Base-by-base conservation (phyloP, 208 protist species). In the Leishmania arabica region DNA sequence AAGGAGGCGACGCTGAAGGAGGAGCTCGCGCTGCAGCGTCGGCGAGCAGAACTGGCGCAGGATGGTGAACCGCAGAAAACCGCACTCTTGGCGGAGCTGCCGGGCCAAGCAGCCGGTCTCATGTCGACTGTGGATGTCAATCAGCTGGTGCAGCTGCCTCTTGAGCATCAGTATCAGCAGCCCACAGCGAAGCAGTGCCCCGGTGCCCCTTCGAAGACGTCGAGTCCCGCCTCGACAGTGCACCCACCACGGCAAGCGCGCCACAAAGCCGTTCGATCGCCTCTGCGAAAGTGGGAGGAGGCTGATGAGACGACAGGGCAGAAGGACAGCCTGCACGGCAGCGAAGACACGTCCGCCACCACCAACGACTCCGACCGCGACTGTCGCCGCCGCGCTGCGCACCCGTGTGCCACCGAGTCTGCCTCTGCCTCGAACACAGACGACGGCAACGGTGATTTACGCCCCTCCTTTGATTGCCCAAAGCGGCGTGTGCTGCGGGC, bases 21-120 rank as follows among this genome's bases (percentile, higher is more conserved):
- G 24, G 83, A 89, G 47, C n/a, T 89, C 31, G 37, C 62, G 51
- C 27, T 84, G 64, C 78, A 85, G 68, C 78, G 81, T 45, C 77
- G 80, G 42, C 49, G 54, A 24, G 34, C 9, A 40, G 34, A 66
- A 13, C 3, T 8, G 17, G 34, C 54, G 34, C 71, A 75, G n/a
- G 45, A 17, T n/a, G 51, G 13, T 37, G 71, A 19, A 51, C 71
- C 17, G 49, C 71, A 31, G 71, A 31, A 58, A 37, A 13, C 13
- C 71, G 54, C 73, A 13, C 56, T 34, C 37, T 21, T 17, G 19
- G 34, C 17, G 19, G 40, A 19, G 34, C 3, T 42, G 40, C 2
- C 42, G 24, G 42, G 47, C 37, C 31, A 34, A 75, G 45, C 71
- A 62, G 49, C 53, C 47, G 56, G 31, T 11, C 34, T 15, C 0